Evolutionary conservation across 495 filamentous ascomycete species (phyloP).

Genomic region (Annulohypoxylon moriforme): DNA sequence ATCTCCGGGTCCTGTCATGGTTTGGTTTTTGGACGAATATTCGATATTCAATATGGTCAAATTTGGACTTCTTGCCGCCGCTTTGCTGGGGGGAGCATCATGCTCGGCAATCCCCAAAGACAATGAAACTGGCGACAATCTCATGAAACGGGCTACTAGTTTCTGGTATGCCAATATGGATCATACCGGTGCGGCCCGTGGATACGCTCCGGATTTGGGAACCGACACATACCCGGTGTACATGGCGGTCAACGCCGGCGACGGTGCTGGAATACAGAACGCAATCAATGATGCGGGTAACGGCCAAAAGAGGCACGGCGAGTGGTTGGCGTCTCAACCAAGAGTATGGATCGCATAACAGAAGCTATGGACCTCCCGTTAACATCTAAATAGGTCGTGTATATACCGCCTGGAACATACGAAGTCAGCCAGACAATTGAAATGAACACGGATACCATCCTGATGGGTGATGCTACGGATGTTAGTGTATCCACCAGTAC

Average conservation of each 20-base stretch:
- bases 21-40: background rate
- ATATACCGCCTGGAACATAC: constrained; percentile 74
- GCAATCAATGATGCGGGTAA: constrained; percentile 48
- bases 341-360: constrained; percentile 39
- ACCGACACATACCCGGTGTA: constrained; percentile 53
- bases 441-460: constrained; percentile 68
- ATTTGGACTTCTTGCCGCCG: constrained; percentile 26
- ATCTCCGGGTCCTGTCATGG: background rate
- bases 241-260: constrained; percentile 48
- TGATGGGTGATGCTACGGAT: constrained; percentile 75
- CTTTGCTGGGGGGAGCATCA: constrained; percentile 16
- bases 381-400: constrained; percentile 60
- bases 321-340: constrained; percentile 59
- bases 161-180: constrained; percentile 56
- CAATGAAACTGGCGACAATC: constrained; percentile 5
- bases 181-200: constrained; percentile 46
- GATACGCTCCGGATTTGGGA: constrained; percentile 53
- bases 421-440: constrained; percentile 65
- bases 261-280: constrained; percentile 52
- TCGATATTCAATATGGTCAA: constrained; percentile 20
- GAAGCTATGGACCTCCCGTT: background rate
- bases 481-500: constrained; percentile 45
- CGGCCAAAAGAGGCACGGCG: constrained; percentile 45
- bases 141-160: constrained; percentile 34
- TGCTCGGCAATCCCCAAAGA: constrained; percentile 13